Percentiles rank a stretch among this genome's conserved stretches.
These are phyloP conservation scores for Pythium brachiatum DNA, from an alignment of 352 stramenopile genomes.

Conservation along the genomic window DNA sequence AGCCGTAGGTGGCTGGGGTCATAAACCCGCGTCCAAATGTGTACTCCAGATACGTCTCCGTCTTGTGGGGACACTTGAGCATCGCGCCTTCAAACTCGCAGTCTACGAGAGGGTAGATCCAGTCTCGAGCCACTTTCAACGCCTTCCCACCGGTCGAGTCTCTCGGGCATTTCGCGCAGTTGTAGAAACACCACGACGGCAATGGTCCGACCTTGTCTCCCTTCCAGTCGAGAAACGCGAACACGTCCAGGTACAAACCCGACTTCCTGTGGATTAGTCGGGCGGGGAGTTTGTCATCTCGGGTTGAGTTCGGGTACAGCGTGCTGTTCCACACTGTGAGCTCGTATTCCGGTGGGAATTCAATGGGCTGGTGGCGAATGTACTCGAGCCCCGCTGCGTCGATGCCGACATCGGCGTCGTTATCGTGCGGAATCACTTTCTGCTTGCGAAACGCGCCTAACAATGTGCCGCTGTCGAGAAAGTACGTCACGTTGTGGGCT, in stretches of 20 bases:
- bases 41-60: slow-evolving; percentile 22
- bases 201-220: slow-evolving; percentile 21
- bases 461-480: slow-evolving; percentile 34
- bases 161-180: slow-evolving; percentile 22
- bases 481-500: slow-evolving; percentile 25
- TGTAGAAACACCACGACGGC: slow-evolving; percentile 27
- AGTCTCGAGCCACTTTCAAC: slow-evolving; percentile 21
- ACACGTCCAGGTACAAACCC: slow-evolving; percentile 33
- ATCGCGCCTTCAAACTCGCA: slow-evolving; percentile 23
- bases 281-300: slow-evolving; percentile 27
- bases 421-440: slow-evolving; percentile 27
- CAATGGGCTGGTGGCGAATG: slow-evolving; percentile 12
- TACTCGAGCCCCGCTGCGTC: slow-evolving; percentile 13
- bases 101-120: slow-evolving; percentile 28
- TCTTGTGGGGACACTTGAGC: slow-evolving; percentile 26
- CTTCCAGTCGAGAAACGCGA: slow-evolving; percentile 29
- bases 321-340: slow-evolving; percentile 24
- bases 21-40: slow-evolving; percentile 22
- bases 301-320: slow-evolving; percentile 13
- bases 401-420: slow-evolving; percentile 33
- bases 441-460: slow-evolving; percentile 26
- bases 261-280: slow-evolving; percentile 24
- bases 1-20: background rate
- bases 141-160: background rate
- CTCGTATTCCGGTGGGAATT: slow-evolving; percentile 18